These are phyloP conservation scores for Fusarium luffae DNA, from an alignment of 2,329 filamentous ascomycete genomes.

Conservation along the genomic window DNA sequence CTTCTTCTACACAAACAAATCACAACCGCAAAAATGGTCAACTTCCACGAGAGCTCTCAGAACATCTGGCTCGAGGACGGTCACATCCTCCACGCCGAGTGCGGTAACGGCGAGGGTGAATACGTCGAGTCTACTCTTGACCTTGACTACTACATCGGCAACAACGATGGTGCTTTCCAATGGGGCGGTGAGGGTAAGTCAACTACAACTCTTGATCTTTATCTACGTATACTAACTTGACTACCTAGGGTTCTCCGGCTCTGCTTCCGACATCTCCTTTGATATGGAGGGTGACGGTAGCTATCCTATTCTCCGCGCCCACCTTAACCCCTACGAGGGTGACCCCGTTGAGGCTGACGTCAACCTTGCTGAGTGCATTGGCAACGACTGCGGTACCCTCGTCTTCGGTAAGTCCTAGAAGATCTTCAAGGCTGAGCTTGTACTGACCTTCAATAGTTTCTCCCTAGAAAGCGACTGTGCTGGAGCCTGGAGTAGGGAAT, in stretches of 20 bases:
- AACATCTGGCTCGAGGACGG: conserved; percentile 61
- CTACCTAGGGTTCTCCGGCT: conserved; percentile 55
- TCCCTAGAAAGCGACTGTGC: neutral
- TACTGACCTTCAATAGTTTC: conserved; percentile 10
- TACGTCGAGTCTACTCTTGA: conserved; percentile 58
- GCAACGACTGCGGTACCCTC: conserved; percentile 60
- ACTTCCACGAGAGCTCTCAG: conserved; percentile 61
- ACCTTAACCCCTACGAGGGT: conserved; percentile 56
- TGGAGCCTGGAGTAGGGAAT: no score
- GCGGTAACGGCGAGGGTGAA: conserved; percentile 56
- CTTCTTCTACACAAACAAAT: neutral
- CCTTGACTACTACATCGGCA: conserved; percentile 63
- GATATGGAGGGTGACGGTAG: conserved; percentile 60
- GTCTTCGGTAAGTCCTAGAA: conserved; percentile 27
- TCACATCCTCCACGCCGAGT: conserved; percentile 59
- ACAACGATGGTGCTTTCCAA: conserved; percentile 60
- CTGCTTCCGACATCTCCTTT: conserved; percentile 60
- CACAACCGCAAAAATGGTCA: conserved; percentile 34
- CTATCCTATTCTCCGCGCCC: conserved; percentile 65
- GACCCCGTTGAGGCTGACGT: conserved; percentile 57
- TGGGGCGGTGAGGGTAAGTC: conserved; percentile 55
- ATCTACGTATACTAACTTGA: neutral
- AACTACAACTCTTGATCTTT: neutral
- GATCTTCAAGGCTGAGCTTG: neutral
- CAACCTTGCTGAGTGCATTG: conserved; percentile 66